These are phyloP conservation scores for Rhynchospora pubera DNA, from an alignment of 176 grass and related monocot species.

Conservation along the genomic window DNA sequence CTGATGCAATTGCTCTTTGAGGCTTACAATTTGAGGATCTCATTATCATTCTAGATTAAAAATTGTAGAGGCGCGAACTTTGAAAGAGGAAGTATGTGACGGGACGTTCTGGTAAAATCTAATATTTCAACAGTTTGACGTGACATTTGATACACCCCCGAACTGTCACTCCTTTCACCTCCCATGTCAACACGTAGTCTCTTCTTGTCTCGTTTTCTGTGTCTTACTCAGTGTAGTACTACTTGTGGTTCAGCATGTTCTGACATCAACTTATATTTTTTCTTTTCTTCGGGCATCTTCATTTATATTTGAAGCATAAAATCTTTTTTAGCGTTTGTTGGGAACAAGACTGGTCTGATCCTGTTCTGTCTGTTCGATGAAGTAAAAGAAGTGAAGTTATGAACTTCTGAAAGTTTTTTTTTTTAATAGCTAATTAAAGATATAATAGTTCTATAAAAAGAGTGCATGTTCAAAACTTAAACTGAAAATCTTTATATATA, in stretches of 20 bases:
- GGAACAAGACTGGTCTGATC: not conserved
- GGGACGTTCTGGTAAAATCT: constrained; percentile 15
- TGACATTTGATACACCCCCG: constrained; percentile 18
- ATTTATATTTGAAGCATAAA: not conserved
- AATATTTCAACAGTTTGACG: constrained; percentile 11
- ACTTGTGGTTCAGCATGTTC: not conserved
- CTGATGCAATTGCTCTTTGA: no score
- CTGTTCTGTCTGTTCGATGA: not conserved
- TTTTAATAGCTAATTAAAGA: no score
- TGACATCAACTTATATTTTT: not conserved
- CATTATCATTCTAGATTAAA: not conserved
- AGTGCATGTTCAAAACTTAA: no score
- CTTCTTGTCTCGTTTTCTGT: not conserved
- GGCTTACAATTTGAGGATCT: not conserved
- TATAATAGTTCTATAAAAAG: no score
- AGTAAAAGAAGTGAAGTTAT: no score
- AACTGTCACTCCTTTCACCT: constrained; percentile 27
- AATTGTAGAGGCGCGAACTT: not conserved
- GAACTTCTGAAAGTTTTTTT: no score
- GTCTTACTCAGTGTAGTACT: not conserved
- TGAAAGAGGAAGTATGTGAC: not conserved
- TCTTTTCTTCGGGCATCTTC: not conserved
- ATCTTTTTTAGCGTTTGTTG: not conserved
- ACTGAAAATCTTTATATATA: no score
- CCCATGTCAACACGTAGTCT: constrained; percentile 20